phyloP scores from a whole-genome alignment of 2,329 filamentous ascomycete species.

The Claviceps monticola region DNA sequence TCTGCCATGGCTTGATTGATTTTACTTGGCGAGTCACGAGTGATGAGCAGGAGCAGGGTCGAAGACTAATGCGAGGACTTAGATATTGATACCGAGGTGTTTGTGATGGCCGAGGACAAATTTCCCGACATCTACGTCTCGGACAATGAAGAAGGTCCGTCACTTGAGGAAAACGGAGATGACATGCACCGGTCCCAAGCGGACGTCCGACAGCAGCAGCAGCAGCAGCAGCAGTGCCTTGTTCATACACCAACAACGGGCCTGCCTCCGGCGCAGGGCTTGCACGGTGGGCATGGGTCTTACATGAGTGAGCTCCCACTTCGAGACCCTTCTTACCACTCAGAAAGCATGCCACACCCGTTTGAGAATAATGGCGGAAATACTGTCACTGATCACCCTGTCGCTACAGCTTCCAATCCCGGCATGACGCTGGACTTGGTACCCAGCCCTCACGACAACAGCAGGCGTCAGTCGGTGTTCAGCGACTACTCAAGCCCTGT shows the following conservation, averaged over 20 bases:
- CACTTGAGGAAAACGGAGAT: constrained; percentile 29
- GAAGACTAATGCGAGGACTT: constrained; percentile 4
- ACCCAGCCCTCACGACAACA: constrained; percentile 28
- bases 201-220: constrained; percentile 13
- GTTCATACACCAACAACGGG: constrained; percentile 22
- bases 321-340: constrained; percentile 25
- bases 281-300: constrained; percentile 19
- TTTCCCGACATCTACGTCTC: constrained; percentile 31
- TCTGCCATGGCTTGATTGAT: not conserved
- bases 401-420: constrained; percentile 20
- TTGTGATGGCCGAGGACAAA: constrained; percentile 39
- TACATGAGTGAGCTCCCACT: constrained; percentile 32
- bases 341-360: constrained; percentile 27
- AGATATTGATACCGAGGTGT: constrained; percentile 24
- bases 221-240: constrained; percentile 20
- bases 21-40: not conserved
- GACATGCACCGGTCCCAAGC: constrained; percentile 23
- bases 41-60: not conserved
- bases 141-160: constrained; percentile 30
- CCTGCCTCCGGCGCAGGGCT: constrained; percentile 20
- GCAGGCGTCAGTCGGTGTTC: constrained; percentile 31
- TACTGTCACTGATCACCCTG: constrained; percentile 19
- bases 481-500: constrained; percentile 32
- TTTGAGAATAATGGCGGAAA: constrained; percentile 26
- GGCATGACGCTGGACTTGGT: constrained; percentile 33